Conservation (phyloP, 352 stramenopile species). For the Aphanomyces astaci region DNA sequence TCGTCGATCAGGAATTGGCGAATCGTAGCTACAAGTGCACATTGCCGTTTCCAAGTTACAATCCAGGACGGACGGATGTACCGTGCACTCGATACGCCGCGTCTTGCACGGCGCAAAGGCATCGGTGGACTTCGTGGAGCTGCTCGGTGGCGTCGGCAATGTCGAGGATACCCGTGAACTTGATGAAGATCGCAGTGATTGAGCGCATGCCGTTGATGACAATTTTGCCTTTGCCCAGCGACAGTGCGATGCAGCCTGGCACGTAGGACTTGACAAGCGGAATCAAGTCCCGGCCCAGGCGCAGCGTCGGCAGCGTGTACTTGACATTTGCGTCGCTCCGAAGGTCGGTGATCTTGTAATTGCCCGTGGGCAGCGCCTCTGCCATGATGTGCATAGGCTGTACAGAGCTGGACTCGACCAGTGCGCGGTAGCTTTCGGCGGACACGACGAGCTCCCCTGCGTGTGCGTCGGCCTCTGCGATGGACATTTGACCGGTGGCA, state of each 20-base stretch:
- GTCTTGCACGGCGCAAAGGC: conserved; percentile 59
- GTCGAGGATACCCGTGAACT: conserved; percentile 48
- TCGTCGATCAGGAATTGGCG: conserved; percentile 84
- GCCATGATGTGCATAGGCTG: conserved; percentile 26
- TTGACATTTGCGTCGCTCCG: conserved; percentile 23
- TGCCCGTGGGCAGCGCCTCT: conserved; percentile 31
- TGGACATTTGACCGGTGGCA: conserved; percentile 74
- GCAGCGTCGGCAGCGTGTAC: conserved; percentile 18
- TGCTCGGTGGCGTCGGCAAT: conserved; percentile 35
- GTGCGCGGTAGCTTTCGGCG: conserved; percentile 35
- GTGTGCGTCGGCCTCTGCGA: conserved; percentile 52
- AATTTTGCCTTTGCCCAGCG: conserved; percentile 51
- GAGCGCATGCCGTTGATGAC: conserved; percentile 60
- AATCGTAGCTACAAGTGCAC: conserved; percentile 33
- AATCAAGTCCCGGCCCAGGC: conserved; percentile 37
- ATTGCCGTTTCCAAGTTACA: too few species aligned
- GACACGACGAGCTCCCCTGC: conserved; percentile 73
- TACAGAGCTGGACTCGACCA: conserved; percentile 27
- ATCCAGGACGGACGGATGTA: too few species aligned
- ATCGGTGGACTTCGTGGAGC: conserved; percentile 48
- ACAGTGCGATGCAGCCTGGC: conserved; percentile 56
- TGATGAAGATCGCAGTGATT: conserved; percentile 65
- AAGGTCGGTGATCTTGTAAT: conserved; percentile 36
- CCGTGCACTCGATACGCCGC: conserved; percentile 71
- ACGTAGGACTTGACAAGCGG: conserved; percentile 58